A percentile compares a stretch with the other conserved stretches of the same genome.
Evolutionary conservation across 306 rosid genomes (phyloP).

Genomic region (Oemleria cerasiformis): DNA sequence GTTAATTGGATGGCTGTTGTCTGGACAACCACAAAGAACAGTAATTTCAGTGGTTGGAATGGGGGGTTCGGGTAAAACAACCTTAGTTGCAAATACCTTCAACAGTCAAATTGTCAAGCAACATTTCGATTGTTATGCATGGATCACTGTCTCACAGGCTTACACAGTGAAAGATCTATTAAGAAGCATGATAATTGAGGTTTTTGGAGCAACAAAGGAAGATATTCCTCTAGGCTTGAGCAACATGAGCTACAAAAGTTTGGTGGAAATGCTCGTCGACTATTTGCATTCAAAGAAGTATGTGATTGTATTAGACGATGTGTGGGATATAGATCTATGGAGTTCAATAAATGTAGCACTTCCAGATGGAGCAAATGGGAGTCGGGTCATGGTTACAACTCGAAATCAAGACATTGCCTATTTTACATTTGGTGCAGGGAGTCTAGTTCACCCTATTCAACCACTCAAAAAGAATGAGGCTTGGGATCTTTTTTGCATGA

Average conservation of each 20-base stretch:
- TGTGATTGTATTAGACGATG: slow-evolving; percentile 18
- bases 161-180: slow-evolving; percentile 8
- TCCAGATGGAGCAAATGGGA: not conserved
- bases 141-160: slow-evolving; percentile 32
- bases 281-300: slow-evolving; percentile 11
- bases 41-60: slow-evolving; percentile 21
- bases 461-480: slow-evolving; percentile 1
- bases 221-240: slow-evolving; percentile 7
- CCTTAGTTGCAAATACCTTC: slow-evolving; percentile 14
- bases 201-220: not conserved
- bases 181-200: slow-evolving; percentile 11
- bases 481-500: slow-evolving; percentile 15
- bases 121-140: slow-evolving; percentile 13
- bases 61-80: slow-evolving; percentile 24
- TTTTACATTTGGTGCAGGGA: slow-evolving; percentile 5
- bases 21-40: not conserved
- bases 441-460: slow-evolving; percentile 6
- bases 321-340: slow-evolving; percentile 21
- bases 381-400: slow-evolving; percentile 25
- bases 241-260: slow-evolving; percentile 6
- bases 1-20: slow-evolving; percentile 6
- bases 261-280: slow-evolving; percentile 1
- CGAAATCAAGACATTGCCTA: slow-evolving; percentile 21
- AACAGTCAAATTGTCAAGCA: not conserved
- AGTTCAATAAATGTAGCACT: slow-evolving; percentile 8